These are phyloP conservation scores for Poronia punctata DNA, from an alignment of 495 filamentous ascomycete genomes.

Conservation along the genomic window DNA sequence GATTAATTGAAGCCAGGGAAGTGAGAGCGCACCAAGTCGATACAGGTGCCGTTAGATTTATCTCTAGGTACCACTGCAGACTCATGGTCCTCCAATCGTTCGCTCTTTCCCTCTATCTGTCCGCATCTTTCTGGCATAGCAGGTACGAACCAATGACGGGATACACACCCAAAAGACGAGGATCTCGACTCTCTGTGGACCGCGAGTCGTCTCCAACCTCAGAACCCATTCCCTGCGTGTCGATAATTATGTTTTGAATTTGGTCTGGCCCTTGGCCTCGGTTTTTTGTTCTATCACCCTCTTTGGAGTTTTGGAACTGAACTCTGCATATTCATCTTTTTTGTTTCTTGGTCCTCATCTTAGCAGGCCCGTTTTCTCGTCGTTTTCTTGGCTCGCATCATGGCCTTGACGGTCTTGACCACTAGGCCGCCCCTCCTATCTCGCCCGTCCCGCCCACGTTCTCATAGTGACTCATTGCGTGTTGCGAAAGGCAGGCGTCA, in stretches of 20 bases:
- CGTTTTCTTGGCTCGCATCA: slow-evolving; percentile 16
- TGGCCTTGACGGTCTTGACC: slow-evolving; percentile 20
- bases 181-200: slow-evolving; percentile 14
- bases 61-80: not conserved
- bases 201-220: slow-evolving; percentile 14
- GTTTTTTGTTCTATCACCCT: slow-evolving; percentile 12
- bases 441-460: slow-evolving; percentile 25
- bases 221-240: slow-evolving; percentile 21
- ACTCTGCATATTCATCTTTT: slow-evolving; percentile 27
- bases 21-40: too few species aligned
- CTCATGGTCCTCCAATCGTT: slow-evolving; percentile 7
- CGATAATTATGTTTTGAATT: slow-evolving; percentile 30
- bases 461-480: slow-evolving; percentile 27
- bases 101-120: slow-evolving; percentile 18
- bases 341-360: slow-evolving; percentile 33
- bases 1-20: too few species aligned
- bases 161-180: slow-evolving; percentile 19
- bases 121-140: slow-evolving; percentile 14
- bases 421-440: slow-evolving; percentile 19
- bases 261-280: slow-evolving; percentile 12
- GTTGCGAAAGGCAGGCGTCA: slow-evolving; percentile 27
- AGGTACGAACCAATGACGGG: slow-evolving; percentile 9
- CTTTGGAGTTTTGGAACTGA: slow-evolving; percentile 28
- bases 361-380: slow-evolving; percentile 22
- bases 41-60: too few species aligned